phyloP scores from a whole-genome alignment of 495 filamentous ascomycete species.

The Clohesyomyces aquaticus region DNA sequence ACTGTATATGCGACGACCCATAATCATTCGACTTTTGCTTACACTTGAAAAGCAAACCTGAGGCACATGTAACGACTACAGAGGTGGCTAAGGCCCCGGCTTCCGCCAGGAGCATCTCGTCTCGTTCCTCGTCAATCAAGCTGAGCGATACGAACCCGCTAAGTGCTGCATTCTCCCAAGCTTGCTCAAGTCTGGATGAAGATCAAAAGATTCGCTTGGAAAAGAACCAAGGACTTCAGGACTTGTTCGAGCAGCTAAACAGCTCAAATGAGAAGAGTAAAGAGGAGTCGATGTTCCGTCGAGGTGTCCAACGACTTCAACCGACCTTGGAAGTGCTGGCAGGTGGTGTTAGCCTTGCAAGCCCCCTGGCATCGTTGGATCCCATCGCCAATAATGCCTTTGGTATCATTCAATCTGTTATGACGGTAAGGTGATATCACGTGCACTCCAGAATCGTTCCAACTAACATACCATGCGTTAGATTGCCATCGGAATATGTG shows the following conservation, averaged over 20 bases:
- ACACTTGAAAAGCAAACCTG: not conserved
- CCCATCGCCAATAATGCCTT: constrained; percentile 10
- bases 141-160: constrained; percentile 6
- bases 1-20: not conserved
- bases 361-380: constrained; percentile 7
- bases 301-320: constrained; percentile 1
- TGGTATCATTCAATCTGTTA: constrained; percentile 7
- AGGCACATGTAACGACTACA: not conserved
- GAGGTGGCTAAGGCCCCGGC: not conserved
- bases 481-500: constrained; percentile 12
- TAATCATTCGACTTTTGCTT: not conserved
- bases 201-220: not conserved
- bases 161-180: constrained; percentile 5
- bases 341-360: constrained; percentile 2
- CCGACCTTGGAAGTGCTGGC: constrained; percentile 1
- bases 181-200: not conserved
- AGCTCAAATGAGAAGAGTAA: constrained; percentile 7
- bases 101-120: not conserved
- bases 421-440: not conserved
- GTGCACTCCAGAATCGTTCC: not conserved
- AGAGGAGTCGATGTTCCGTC: not conserved
- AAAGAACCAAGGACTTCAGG: not conserved
- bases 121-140: not conserved
- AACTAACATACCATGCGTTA: not conserved
- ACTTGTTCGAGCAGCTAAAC: constrained; percentile 3